phyloP scores from a whole-genome alignment of 2,329 filamentous ascomycete genomes.

The Aureobasidium namibiae region DNA sequence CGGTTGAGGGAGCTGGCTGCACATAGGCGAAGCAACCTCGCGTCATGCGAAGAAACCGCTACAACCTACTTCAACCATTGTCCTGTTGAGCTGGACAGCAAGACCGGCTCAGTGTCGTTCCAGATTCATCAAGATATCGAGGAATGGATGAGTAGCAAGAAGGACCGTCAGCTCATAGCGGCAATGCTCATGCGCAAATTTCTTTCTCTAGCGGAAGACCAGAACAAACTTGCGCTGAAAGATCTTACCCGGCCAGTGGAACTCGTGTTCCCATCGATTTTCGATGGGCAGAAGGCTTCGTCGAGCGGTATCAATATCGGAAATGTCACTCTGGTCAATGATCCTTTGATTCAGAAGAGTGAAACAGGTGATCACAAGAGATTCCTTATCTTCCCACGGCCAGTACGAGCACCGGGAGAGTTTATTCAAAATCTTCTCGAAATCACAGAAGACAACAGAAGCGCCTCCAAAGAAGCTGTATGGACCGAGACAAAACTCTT shows the following conservation, averaged over 20 bases:
- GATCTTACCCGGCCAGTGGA: conserved; percentile 34
- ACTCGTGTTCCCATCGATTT: conserved; percentile 33
- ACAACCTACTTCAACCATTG: conserved; percentile 45
- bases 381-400: background rate
- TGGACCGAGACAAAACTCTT: conserved; percentile 33
- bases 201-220: conserved; percentile 42
- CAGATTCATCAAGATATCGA: conserved; percentile 6
- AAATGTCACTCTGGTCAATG: background rate
- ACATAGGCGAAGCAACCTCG: conserved; percentile 40
- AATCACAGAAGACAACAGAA: background rate
- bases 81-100: conserved; percentile 36
- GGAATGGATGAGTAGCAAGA: background rate
- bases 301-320: background rate
- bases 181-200: conserved; percentile 40
- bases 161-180: conserved; percentile 21
- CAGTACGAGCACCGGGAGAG: background rate
- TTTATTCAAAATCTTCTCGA: background rate
- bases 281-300: background rate
- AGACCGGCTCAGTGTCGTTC: conserved; percentile 23
- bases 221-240: conserved; percentile 34
- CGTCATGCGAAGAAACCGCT: conserved; percentile 44
- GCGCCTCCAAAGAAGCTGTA: background rate
- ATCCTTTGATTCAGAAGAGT: background rate
- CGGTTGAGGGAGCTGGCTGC: conserved; percentile 55
- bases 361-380: background rate